phyloP scores from a whole-genome alignment of 768 basidiomycete species.

The Lactarius sanguifluus region DNA sequence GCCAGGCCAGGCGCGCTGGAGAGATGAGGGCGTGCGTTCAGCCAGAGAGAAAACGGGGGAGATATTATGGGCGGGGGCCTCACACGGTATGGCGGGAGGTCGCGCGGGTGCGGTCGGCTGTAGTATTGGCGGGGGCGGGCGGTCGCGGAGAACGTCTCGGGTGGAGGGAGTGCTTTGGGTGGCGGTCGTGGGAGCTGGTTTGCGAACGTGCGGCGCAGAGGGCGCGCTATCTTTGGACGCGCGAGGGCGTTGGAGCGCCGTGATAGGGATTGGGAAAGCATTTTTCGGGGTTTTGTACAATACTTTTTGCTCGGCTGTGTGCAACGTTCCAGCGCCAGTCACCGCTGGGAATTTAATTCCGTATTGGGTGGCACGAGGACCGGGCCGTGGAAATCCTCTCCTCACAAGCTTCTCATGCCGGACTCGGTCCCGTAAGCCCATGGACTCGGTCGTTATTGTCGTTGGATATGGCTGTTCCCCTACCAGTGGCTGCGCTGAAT shows the following conservation, averaged over 20 bases:
- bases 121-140: conserved; percentile 49
- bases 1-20: conserved; percentile 54
- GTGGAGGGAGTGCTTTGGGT: conserved; percentile 19
- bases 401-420: too few species aligned
- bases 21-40: not conserved
- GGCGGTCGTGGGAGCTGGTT: conserved; percentile 28
- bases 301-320: not conserved
- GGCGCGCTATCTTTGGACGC: not conserved
- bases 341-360: not conserved
- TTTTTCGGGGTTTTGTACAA: not conserved
- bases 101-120: conserved; percentile 41
- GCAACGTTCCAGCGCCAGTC: too few species aligned
- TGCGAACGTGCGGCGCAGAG: conserved; percentile 4
- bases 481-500: not conserved
- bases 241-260: not conserved
- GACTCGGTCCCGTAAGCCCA: too few species aligned
- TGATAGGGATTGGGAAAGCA: conserved; percentile 1
- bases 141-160: conserved; percentile 45
- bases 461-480: not conserved
- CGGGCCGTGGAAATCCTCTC: not conserved
- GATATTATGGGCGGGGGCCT: not conserved
- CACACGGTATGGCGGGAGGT: conserved; percentile 47
- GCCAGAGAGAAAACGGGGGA: not conserved
- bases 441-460: too few species aligned
- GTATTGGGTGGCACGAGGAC: not conserved